phyloP scores from a whole-genome alignment of 2,329 filamentous ascomycete species.

The Tolypocladium album region DNA sequence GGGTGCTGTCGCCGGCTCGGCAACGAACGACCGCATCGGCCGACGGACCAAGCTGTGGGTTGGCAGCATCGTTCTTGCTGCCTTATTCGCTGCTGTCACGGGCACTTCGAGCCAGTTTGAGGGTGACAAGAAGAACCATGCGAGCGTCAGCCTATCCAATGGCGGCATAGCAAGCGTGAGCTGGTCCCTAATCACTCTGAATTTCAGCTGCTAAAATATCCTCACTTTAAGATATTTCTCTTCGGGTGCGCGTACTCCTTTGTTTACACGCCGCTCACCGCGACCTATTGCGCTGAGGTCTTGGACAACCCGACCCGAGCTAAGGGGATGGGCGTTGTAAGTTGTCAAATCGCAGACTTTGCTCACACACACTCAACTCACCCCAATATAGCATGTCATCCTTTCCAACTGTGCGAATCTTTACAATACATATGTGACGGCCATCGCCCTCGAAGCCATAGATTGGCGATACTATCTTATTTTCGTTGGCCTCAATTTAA shows the following conservation, averaged over 20 bases:
- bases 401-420: constrained; percentile 19
- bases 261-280: constrained; percentile 36
- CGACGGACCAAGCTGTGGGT: constrained; percentile 36
- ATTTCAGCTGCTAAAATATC: background rate
- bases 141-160: constrained; percentile 24
- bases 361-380: background rate
- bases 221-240: constrained; percentile 31
- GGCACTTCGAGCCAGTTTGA: constrained; percentile 31
- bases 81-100: constrained; percentile 36
- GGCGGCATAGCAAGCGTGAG: constrained; percentile 34
- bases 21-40: constrained; percentile 18
- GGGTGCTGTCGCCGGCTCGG: constrained; percentile 22
- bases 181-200: constrained; percentile 1
- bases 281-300: constrained; percentile 24
- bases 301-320: constrained; percentile 20
- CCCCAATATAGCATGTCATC: constrained; percentile 12
- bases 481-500: constrained; percentile 18
- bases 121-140: constrained; percentile 17
- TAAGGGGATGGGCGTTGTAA: constrained; percentile 23
- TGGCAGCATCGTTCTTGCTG: constrained; percentile 32
- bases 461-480: constrained; percentile 20
- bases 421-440: constrained; percentile 20
- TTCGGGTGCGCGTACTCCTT: constrained; percentile 41
- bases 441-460: constrained; percentile 17
- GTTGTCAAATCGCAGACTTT: constrained; percentile 1